phyloP scores from a whole-genome alignment of 805 yeast genomes.

The Yarrowia divulgata region DNA sequence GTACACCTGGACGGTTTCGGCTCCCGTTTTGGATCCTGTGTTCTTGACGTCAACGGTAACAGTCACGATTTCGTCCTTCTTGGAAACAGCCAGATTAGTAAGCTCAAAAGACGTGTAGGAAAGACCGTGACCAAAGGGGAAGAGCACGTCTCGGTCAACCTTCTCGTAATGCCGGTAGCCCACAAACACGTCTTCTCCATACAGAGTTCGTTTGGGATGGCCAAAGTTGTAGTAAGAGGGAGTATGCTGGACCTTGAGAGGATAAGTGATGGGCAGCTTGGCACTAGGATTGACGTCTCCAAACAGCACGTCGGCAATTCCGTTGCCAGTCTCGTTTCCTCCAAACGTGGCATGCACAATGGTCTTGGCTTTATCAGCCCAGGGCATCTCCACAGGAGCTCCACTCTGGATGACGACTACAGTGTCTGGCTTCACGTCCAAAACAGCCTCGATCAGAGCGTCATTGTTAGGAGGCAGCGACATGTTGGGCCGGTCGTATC shows the following conservation, averaged over 20 bases:
- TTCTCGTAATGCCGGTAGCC: conserved; percentile 70
- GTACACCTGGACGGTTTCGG: conserved; percentile 24
- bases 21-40: conserved; percentile 15
- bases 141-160: conserved; percentile 56
- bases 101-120: conserved; percentile 63
- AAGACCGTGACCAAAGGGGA: conserved; percentile 69
- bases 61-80: conserved; percentile 33
- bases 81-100: conserved; percentile 51
- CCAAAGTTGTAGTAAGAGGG: conserved; percentile 63
- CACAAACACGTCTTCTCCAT: conserved; percentile 71
- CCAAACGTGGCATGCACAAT: conserved; percentile 64
- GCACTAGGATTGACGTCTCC: conserved; percentile 70
- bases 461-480: conserved; percentile 59
- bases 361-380: conserved; percentile 55
- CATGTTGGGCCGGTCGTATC: conserved; percentile 61
- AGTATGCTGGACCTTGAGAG: conserved; percentile 59
- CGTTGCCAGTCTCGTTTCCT: conserved; percentile 65
- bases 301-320: conserved; percentile 64
- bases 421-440: conserved; percentile 58
- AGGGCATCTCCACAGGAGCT: conserved; percentile 67
- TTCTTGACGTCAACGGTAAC: conserved; percentile 12
- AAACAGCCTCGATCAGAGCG: conserved; percentile 56
- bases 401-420: conserved; percentile 66
- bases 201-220: conserved; percentile 51
- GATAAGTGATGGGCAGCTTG: conserved; percentile 64